Evolutionary conservation across 1,139 yeast species (phyloP).

Genomic region (Taphrina populina): DNA sequence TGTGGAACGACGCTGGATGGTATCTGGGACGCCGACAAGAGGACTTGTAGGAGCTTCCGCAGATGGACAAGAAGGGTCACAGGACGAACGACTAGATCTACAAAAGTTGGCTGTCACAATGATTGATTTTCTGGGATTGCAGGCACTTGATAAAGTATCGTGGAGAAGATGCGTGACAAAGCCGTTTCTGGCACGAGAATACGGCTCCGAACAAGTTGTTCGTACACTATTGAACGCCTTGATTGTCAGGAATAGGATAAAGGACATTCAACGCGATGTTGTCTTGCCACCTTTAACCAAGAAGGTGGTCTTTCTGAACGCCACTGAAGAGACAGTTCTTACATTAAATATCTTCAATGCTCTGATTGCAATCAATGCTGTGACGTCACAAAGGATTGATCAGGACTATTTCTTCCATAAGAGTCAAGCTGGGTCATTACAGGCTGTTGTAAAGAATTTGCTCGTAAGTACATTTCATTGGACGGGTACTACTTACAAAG

Average conservation of each 20-base stretch:
- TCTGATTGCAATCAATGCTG: conserved; percentile 69
- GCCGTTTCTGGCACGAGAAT: conserved; percentile 50
- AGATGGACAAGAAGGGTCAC: conserved; percentile 29
- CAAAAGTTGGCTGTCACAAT: conserved; percentile 56
- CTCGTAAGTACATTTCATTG: conserved; percentile 70
- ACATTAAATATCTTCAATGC: conserved; percentile 64
- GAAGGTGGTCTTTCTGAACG: conserved; percentile 57
- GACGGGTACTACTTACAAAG: conserved; percentile 66
- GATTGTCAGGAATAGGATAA: conserved; percentile 57
- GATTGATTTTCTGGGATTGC: conserved; percentile 57
- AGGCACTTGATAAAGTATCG: conserved; percentile 56
- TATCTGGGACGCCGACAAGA: conserved; percentile 72
- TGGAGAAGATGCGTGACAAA: conserved; percentile 54
- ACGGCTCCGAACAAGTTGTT: conserved; percentile 50
- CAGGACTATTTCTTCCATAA: conserved; percentile 55
- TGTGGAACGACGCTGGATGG: conserved; percentile 69
- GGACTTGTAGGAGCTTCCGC: conserved; percentile 54
- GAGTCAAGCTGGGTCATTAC: conserved; percentile 47
- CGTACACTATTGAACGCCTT: conserved; percentile 50
- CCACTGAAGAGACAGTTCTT: conserved; percentile 60
- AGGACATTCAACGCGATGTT: conserved; percentile 57
- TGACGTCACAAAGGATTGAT: conserved; percentile 66
- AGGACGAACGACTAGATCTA: conserved; percentile 44
- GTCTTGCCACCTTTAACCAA: conserved; percentile 61
- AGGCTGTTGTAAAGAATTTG: conserved; percentile 59